Evolutionary conservation across 805 yeast genomes (phyloP).

Genomic region (Debaryomyces castellii): DNA sequence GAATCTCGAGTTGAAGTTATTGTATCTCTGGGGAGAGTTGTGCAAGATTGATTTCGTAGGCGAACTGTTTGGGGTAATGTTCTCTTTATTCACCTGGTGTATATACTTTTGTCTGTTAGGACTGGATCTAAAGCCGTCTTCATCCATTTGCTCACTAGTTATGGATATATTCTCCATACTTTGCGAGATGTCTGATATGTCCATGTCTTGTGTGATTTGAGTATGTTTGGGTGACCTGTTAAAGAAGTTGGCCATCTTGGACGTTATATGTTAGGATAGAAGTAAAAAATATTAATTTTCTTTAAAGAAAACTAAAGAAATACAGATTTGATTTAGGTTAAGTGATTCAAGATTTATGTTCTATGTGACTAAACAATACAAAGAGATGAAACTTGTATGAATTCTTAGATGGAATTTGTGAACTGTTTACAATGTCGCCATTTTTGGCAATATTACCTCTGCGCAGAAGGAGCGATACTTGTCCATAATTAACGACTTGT

Average conservation of each 20-base stretch:
- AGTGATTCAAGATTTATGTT: not conserved
- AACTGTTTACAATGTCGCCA: conserved; percentile 1
- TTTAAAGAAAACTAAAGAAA: not conserved
- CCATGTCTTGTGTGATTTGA: conserved; percentile 7
- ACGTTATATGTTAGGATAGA: not conserved
- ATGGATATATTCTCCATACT: conserved; percentile 44
- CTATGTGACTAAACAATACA: not conserved
- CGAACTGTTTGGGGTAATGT: conserved; percentile 33
- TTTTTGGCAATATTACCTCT: not conserved
- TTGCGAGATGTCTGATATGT: conserved; percentile 39
- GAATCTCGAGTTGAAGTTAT: not conserved
- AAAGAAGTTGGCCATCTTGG: conserved; percentile 6
- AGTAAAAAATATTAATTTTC: not conserved
- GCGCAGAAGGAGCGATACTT: not conserved
- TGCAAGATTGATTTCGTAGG: conserved; percentile 39
- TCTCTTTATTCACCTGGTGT: conserved; percentile 30
- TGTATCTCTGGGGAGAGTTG: conserved; percentile 21
- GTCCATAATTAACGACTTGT: not conserved
- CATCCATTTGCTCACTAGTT: conserved; percentile 35
- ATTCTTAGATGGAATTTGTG: not conserved
- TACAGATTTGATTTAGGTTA: not conserved
- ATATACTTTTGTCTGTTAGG: conserved; percentile 9
- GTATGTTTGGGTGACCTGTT: conserved; percentile 12
- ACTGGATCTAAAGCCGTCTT: conserved; percentile 26
- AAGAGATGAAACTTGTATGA: not conserved